These are phyloP conservation scores for Exophiala spinifera DNA, from an alignment of 2,329 filamentous ascomycete species.

Conservation along the genomic window DNA sequence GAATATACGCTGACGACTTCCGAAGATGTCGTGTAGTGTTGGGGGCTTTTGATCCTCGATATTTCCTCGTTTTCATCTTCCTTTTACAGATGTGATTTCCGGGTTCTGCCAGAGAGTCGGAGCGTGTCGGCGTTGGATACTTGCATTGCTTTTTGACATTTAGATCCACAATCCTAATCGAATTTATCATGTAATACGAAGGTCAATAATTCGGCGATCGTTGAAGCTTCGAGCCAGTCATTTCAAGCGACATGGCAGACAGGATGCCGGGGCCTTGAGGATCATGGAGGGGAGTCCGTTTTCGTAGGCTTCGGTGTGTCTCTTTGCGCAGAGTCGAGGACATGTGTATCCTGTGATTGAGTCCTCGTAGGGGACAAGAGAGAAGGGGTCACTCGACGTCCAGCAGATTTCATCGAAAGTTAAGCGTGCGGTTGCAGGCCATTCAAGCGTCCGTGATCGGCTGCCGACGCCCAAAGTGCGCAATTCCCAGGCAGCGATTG, in stretches of 20 bases:
- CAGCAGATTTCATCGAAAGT: too few species aligned
- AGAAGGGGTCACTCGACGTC: not conserved
- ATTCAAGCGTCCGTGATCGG: slow-evolving; percentile 13
- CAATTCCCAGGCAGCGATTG: slow-evolving; percentile 11
- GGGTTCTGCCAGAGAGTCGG: not conserved
- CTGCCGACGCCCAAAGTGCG: slow-evolving; percentile 24
- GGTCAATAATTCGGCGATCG: not conserved
- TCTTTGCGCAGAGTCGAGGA: too few species aligned
- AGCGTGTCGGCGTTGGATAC: not conserved
- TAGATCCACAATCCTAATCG: slow-evolving; percentile 6
- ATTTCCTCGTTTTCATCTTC: too few species aligned
- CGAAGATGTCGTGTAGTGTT: not conserved
- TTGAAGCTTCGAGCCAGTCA: too few species aligned
- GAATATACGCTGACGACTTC: not conserved
- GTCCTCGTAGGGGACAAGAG: not conserved
- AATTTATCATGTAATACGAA: slow-evolving; percentile 21
- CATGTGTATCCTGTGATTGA: not conserved
- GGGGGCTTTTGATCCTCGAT: too few species aligned
- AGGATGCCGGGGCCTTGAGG: too few species aligned
- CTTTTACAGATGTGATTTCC: too few species aligned
- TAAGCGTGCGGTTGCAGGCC: not conserved
- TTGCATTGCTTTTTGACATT: not conserved
- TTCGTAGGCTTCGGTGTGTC: too few species aligned
- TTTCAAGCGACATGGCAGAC: too few species aligned
- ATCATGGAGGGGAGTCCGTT: too few species aligned